A percentile compares a stretch with the other conserved stretches of the same genome.
Conservation (phyloP, 108 stramenopile species). For the Skeletonema grethae region DNA sequence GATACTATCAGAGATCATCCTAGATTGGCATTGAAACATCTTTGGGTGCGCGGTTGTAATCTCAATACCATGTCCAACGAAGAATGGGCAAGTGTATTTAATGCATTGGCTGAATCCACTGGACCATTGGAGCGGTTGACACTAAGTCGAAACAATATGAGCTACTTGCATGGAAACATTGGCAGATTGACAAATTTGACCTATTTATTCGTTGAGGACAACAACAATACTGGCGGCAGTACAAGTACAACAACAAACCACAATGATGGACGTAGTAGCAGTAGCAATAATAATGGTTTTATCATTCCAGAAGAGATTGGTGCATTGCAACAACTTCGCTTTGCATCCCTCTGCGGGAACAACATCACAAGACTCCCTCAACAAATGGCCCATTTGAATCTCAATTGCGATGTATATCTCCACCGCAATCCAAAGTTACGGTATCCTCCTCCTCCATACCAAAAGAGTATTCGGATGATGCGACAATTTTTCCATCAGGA, state of each 20-base stretch:
- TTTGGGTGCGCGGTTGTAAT: constrained; percentile 48
- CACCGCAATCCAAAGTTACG: constrained; percentile 31
- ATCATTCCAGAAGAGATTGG: constrained; percentile 36
- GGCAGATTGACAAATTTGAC: constrained; percentile 34
- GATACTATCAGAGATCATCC: not conserved
- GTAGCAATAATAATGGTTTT: constrained; percentile 4
- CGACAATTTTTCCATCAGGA: constrained; percentile 38
- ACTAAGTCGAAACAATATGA: constrained; percentile 37
- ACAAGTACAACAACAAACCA: not conserved
- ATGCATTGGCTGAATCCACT: constrained; percentile 25
- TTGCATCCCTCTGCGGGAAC: constrained; percentile 33
- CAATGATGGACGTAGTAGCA: not conserved
- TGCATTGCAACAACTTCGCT: constrained; percentile 24
- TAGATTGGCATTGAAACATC: constrained; percentile 31
- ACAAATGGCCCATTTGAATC: constrained; percentile 30
- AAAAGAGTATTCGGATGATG: constrained; percentile 24
- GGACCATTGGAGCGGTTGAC: constrained; percentile 46
- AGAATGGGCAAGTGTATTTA: constrained; percentile 41
- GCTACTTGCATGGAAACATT: constrained; percentile 31
- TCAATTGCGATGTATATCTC: constrained; percentile 33
- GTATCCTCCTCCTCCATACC: constrained; percentile 31
- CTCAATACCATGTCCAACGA: constrained; percentile 22
- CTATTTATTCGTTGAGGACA: constrained; percentile 48
- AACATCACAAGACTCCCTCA: constrained; percentile 34
- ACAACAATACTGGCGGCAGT: not conserved